A percentile compares a stretch with the other conserved stretches of the same genome.
phyloP scores from a whole-genome alignment of 1,284 basidiomycete genomes.

The Mycosarcoma maydis region DNA sequence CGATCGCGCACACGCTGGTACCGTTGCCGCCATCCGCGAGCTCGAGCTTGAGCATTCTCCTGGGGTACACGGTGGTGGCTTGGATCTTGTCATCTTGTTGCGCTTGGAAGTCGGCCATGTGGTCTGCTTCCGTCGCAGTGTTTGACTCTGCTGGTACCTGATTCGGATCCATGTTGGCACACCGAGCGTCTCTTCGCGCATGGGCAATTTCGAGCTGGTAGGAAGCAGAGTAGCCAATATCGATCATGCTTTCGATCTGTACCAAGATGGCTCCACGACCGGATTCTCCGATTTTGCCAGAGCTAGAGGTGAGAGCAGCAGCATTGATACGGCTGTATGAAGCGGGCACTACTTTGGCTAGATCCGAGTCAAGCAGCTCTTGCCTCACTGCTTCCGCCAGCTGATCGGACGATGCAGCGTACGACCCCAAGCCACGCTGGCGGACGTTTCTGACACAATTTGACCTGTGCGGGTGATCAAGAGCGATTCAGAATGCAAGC shows the following conservation, averaged over 20 bases:
- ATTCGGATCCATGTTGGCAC: conserved; percentile 34
- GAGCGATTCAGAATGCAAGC: background rate
- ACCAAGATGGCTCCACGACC: conserved; percentile 19
- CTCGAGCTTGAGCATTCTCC: conserved; percentile 87
- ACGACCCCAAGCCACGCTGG: background rate
- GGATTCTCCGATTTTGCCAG: conserved; percentile 16
- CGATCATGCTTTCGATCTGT: conserved; percentile 43
- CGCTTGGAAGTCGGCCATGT: conserved; percentile 49
- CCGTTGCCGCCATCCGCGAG: conserved; percentile 89
- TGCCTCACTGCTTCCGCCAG: conserved; percentile 35
- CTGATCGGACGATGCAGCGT: conserved; percentile 13
- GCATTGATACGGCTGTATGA: conserved; percentile 10
- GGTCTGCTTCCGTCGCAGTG: conserved; percentile 10
- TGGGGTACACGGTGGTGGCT: conserved; percentile 89
- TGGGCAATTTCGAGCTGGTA: conserved; percentile 45
- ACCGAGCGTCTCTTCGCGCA: conserved; percentile 30
- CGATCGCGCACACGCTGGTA: conserved; percentile 76
- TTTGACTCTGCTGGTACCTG: conserved; percentile 13
- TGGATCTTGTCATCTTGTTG: conserved; percentile 36
- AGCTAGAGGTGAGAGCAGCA: background rate
- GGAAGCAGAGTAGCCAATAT: conserved; percentile 36
- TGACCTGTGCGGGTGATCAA: background rate
- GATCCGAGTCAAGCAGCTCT: conserved; percentile 31
- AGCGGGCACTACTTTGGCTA: conserved; percentile 8
- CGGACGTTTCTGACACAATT: conserved; percentile 12